A percentile compares a stretch with the other conserved stretches of the same genome.
Conservation (phyloP, 2,329 filamentous ascomycete species). For the Tolypocladium nubicola region DNA sequence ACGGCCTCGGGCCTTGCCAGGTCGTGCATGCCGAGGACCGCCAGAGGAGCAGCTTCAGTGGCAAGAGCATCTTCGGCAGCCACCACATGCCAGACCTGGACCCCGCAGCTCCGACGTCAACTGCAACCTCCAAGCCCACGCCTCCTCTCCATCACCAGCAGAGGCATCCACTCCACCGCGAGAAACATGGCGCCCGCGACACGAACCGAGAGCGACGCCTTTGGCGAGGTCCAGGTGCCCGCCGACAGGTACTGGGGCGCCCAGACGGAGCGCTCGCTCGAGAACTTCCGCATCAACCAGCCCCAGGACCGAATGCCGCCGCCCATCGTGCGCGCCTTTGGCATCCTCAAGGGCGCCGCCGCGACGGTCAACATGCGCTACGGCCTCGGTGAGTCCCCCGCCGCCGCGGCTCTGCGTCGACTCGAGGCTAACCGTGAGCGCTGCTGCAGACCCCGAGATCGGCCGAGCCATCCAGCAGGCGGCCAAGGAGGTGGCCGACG, state of each 20-base stretch:
- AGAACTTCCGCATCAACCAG: constrained; percentile 99
- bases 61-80: not conserved
- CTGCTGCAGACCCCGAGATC: constrained; percentile 51
- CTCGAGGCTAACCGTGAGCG: not conserved
- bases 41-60: not conserved
- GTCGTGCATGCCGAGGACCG: not conserved
- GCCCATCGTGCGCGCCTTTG: constrained; percentile 84
- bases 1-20: not conserved
- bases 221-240: constrained; percentile 89
- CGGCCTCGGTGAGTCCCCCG: constrained; percentile 57
- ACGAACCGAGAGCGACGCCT: constrained; percentile 91
- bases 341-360: constrained; percentile 93
- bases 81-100: not conserved
- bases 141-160: not conserved
- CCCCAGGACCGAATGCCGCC: constrained; percentile 97
- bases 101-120: not conserved
- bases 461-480: constrained; percentile 92
- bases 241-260: constrained; percentile 97
- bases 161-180: constrained; percentile 8
- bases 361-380: constrained; percentile 92
- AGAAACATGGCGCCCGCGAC: constrained; percentile 33
- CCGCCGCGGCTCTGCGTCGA: not conserved
- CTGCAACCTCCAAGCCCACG: not conserved
- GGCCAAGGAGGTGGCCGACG: constrained; percentile 80
- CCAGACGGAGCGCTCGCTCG: constrained; percentile 89